Base-by-base conservation (phyloP, 164 flowering plant genomes). In the Magnolia officinalis region DNA sequence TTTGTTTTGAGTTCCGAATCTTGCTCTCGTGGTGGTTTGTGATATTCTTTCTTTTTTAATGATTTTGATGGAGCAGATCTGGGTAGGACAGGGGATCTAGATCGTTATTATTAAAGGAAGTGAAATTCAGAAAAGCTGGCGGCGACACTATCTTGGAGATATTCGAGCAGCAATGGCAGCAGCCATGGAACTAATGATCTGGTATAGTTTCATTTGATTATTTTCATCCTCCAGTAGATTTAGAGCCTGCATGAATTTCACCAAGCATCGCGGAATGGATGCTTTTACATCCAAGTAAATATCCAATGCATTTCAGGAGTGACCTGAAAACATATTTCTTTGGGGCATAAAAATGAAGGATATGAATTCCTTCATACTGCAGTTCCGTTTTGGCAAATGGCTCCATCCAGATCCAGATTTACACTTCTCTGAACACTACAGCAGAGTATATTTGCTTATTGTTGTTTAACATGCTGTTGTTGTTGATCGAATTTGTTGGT, bases 121-220 rank as follows among this genome's bases (percentile, higher is more conserved):
- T 75, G 72, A 75, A 81, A 55, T 67, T 16, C 19, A 10, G 50
- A 31, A 71, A 89, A 90, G 81, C 79, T 91, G 98, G 96, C 96
- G 85, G 83, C 95, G 0, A 80, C 93, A 81, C 76, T 90, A 65
- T 84, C 85, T 59, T 86, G 96, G 94, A 84, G 96, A 81, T 83
- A 76, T 65, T 14, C 91, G 78, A 82, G 86, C 83, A 81, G 84
- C 85, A 90, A 89, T 85, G 92, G 93, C 82, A 81, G 81, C 82
- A 72, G 86, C 88, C 88, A 74, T 81, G 84, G 89, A 65, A 24
- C 86, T 65, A 89, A 80, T 79, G 95, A 91, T 83, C 74, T 82
- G 92, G 97, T 92, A 83, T n/a, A 10, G 52, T 9, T 72, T 29
- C 1, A 9, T 10, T 75, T 4, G 26, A 4, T 58, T 67, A 31